Base-by-base conservation (phyloP, 495 filamentous ascomycete species). In the Ascodesmis nigricans region DNA sequence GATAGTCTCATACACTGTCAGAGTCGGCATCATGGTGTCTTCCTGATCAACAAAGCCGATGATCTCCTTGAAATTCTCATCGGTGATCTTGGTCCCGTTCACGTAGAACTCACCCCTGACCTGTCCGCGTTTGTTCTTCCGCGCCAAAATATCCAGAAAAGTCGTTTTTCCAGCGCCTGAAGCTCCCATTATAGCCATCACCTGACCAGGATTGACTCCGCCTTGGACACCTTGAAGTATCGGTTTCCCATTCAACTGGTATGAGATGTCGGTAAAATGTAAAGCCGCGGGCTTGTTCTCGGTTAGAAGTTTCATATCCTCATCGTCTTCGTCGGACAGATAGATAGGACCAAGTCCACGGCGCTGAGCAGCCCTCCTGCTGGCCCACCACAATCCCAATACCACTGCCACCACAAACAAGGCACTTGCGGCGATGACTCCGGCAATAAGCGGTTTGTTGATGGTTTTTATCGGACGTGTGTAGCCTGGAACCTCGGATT, bases 1-100 rank as follows among this genome's bases (percentile, higher is more conserved):
- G 41, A 97, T 95, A 6, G 90, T 95, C 58, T 97, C 87, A 53
- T 97, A 91, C 11, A 97, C 90, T 1, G 90, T 97, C 45, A 97
- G 59, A 4, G 87, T 97, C 3, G 87, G 75, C 34, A 97, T 66
- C 82, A 97, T 91, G 4, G 84, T 91, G 47, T 95, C 87, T 45
- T 95, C 87, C 55, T 97, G 87, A 43, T 97, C 90, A 21, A 97
- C 87, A 45, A 97, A 97, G 28, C 87, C 87, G 31, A 91, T 73
- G 45, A 92, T 82, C 41, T 64, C 79, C 52, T 76, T 78, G 54
- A 80, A 97, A 20, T 93, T 81, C 29, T 69, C 53, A 54, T 97
- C 81, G 31, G 57, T 63, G 24, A 95, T 67, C 54, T 77, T 81
- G 51, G 93, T 79, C 21, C 87, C 87, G 47, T 97, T 95, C 33